Conservation (phyloP, 2,329 filamentous ascomycete genomes). For the Myriangium duriaei region DNA sequence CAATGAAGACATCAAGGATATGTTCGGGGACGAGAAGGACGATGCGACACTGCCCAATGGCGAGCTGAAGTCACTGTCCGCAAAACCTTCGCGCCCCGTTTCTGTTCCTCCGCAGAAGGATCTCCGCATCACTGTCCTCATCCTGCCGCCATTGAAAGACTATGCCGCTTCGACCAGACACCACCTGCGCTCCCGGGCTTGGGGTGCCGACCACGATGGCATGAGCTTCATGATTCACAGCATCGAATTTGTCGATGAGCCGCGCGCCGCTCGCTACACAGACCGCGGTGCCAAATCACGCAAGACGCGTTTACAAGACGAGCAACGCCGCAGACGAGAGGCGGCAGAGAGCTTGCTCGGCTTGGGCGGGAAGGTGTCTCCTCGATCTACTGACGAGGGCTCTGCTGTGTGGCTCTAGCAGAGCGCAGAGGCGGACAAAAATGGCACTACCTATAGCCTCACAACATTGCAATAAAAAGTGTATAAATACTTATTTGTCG, state of each 20-base stretch:
- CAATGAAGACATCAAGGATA: constrained; percentile 20
- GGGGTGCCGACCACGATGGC: constrained; percentile 67
- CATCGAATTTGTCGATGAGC: constrained; percentile 77
- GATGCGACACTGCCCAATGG: constrained; percentile 27
- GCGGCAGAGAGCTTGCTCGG: constrained; percentile 18
- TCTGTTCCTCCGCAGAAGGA: constrained; percentile 57
- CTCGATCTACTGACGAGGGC: too few species aligned
- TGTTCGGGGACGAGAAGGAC: constrained; percentile 26
- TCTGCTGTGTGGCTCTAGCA: too few species aligned
- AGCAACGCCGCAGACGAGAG: constrained; percentile 22
- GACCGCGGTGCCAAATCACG: constrained; percentile 35
- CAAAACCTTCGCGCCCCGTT: constrained; percentile 43
- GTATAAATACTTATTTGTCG: too few species aligned
- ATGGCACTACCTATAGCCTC: too few species aligned
- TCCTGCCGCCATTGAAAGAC: constrained; percentile 65
- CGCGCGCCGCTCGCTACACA: constrained; percentile 35
- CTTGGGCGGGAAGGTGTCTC: constrained; percentile 1
- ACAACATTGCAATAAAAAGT: too few species aligned
- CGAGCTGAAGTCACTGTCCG: constrained; percentile 16
- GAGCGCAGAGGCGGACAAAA: too few species aligned
- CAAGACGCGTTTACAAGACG: constrained; percentile 36
- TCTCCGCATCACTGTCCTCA: constrained; percentile 72
- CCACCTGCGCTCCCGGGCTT: constrained; percentile 71
- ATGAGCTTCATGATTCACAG: constrained; percentile 77
- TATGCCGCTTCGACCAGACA: constrained; percentile 66